Base-by-base conservation (phyloP, 1,284 basidiomycete species). In the Inonotus obliquus region DNA sequence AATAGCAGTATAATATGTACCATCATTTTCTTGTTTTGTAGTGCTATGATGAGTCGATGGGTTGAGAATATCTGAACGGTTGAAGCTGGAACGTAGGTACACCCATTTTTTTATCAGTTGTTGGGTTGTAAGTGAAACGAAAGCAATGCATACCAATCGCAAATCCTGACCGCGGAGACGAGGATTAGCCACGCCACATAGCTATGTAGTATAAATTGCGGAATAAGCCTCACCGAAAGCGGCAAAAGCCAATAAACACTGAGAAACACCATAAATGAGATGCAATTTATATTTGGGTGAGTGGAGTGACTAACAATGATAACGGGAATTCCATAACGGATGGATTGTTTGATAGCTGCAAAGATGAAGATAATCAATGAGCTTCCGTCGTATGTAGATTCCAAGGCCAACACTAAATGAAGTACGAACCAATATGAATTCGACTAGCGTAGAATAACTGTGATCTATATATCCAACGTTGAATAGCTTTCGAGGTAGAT, bases 371-470 rank as follows among this genome's bases (percentile, higher is more conserved):
- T 17, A 11, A n/a, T n/a, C n/a, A n/a, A n/a, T n/a, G n/a, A n/a
- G n/a, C n/a, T n/a, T n/a, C n/a, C n/a, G n/a, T n/a, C n/a, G n/a
- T n/a, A n/a, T n/a, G n/a, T n/a, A n/a, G n/a, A n/a, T n/a, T n/a
- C n/a, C n/a, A n/a, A n/a, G n/a, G 27, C 56, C 23, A 51, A 55
- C 13, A 59, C 23, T 13, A n/a, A n/a, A n/a, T n/a, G n/a, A n/a
- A n/a, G n/a, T n/a, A 48, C 55, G 1, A 21, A 61, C 60, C 60
- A 39, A 57, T 56, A 32, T 61, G 52, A 25, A 61, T 61, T 19
- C 55, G 38, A 23, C 54, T 61, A 25, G 60, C 60, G 39, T 61
- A 61, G 44, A 61, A 61, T 23, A 61, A 35, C 32, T 61, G 60
- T 23, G 60, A 61, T 17, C 60, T 61, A 32, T 32, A 32, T 4